Conservation (phyloP, 768 basidiomycete species). For the Phallus indusiatus region DNA sequence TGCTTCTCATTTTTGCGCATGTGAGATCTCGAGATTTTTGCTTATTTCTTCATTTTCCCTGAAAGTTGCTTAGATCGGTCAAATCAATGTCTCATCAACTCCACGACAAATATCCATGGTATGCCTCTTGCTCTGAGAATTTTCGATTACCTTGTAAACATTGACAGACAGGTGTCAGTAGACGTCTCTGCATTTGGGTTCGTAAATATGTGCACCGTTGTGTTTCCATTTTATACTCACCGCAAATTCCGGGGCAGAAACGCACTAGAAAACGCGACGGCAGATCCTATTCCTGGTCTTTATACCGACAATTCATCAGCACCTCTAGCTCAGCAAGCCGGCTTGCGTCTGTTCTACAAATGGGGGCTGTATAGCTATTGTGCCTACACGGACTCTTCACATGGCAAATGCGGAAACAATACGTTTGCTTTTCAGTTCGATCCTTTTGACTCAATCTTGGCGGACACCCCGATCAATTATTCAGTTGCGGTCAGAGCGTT, state of each 20-base stretch:
- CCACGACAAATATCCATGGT: conserved; percentile 71
- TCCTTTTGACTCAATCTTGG: conserved; percentile 54
- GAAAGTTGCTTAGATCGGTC: conserved; percentile 50
- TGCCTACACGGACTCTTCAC: conserved; percentile 50
- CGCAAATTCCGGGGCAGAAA: conserved; percentile 34
- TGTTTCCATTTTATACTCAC: conserved; percentile 2
- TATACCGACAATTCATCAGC: conserved; percentile 59
- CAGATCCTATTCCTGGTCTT: conserved; percentile 51
- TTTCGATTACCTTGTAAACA: conserved; percentile 12
- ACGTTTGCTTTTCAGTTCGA: conserved; percentile 49
- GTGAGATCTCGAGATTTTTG: conserved; percentile 31
- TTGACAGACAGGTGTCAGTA: conserved; percentile 43
- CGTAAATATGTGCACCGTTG: conserved; percentile 16
- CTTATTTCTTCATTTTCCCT: conserved; percentile 13
- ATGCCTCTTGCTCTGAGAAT: conserved; percentile 15
- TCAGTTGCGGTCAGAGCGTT: conserved; percentile 44
- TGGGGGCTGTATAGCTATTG: conserved; percentile 81
- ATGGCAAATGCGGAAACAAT: conserved; percentile 56
- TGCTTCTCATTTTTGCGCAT: conserved; percentile 73
- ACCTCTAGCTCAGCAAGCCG: conserved; percentile 45
- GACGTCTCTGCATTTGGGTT: conserved; percentile 68
- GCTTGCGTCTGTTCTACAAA: conserved; percentile 61
- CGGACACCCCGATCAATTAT: conserved; percentile 63
- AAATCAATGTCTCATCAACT: conserved; percentile 69
- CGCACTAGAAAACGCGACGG: conserved; percentile 33